These are phyloP conservation scores for Schwanniomyces sp. DNA, from an alignment of 805 yeast species.

Conservation along the genomic window DNA sequence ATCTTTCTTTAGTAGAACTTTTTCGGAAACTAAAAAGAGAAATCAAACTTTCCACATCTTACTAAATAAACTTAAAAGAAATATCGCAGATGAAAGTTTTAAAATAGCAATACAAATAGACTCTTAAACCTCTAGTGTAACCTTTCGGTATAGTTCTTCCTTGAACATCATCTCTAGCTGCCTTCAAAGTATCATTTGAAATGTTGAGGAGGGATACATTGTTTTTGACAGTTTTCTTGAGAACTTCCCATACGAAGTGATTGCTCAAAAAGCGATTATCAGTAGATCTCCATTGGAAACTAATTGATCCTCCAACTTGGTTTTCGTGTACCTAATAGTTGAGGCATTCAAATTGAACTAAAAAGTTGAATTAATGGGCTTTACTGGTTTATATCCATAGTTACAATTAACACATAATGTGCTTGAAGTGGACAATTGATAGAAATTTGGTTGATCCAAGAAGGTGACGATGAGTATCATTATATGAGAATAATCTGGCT, in stretches of 20 bases:
- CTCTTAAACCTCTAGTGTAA: constrained; percentile 64
- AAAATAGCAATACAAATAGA: constrained; percentile 64
- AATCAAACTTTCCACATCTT: no score
- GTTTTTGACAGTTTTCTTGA: constrained; percentile 79
- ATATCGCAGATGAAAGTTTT: no score
- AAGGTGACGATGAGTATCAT: constrained; percentile 77
- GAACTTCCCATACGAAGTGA: constrained; percentile 78
- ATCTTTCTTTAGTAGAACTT: no score
- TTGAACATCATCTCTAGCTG: constrained; percentile 74
- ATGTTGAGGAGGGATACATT: constrained; percentile 79
- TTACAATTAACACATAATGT: constrained; percentile 53
- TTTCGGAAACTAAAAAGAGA: no score
- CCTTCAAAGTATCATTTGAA: constrained; percentile 67
- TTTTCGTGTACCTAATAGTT: constrained; percentile 66
- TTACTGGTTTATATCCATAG: constrained; percentile 74
- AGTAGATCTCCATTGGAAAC: constrained; percentile 79
- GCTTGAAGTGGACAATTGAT: constrained; percentile 75
- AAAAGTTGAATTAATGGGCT: no score
- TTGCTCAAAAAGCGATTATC: constrained; percentile 79
- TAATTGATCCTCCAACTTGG: constrained; percentile 79
- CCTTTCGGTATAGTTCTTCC: constrained; percentile 75
- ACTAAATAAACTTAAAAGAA: no score
- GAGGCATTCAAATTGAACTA: constrained; percentile 54
- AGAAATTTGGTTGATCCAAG: constrained; percentile 82
- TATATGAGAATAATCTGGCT: constrained; percentile 71